Base-by-base conservation (phyloP, 495 filamentous ascomycete species). In the Hypoxylon trugodes region DNA sequence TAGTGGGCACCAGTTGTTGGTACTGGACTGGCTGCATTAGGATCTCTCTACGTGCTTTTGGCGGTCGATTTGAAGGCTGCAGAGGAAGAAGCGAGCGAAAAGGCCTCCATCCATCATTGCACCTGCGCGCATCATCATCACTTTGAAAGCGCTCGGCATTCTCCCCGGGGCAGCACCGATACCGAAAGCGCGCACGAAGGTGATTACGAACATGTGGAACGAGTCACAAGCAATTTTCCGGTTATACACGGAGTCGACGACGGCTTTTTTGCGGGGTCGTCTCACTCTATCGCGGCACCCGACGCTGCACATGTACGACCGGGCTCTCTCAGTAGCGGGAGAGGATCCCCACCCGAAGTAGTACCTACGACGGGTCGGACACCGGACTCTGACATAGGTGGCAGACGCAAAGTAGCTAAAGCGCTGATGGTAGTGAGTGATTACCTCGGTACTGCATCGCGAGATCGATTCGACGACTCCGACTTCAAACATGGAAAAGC, bases 1-100 rank as follows among this genome's bases (percentile, higher is more conserved):
- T 82, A 87, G 72, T 87, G 84, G 85, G 78, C 79, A 7, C 82
- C 82, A 0, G 76, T 87, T 35, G 79, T 78, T 37, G 84, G 81
- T 40, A 82, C 83, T 3, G 78, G 60, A 1, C 72, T 88, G 4
- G 83, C 81, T n/a, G 76, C 75, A 0, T 35, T 82, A 10, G 84
- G 85, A 10, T 86, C 84, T 9, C 62, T 85, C 0, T 85, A 84
- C 57, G 52, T 86, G 47, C 55, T 82, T 4, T 55, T 57, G 4
- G 50, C 66, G 10, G 18, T 83, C 2, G 76, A 78, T 10, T 65
- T 73, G 28, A 70, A 75, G 6, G 69, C 74, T 36, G 59, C 26
- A 8, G 58, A 68, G 33, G 61, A 50, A 30, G 47, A 51, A 22
- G 16, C 10, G 33, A 46, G 6, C 10, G 41, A 56, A 30, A 61